These are phyloP conservation scores for Kalaharituber pfeilii DNA, from an alignment of 2,329 filamentous ascomycete species.

Conservation along the genomic window DNA sequence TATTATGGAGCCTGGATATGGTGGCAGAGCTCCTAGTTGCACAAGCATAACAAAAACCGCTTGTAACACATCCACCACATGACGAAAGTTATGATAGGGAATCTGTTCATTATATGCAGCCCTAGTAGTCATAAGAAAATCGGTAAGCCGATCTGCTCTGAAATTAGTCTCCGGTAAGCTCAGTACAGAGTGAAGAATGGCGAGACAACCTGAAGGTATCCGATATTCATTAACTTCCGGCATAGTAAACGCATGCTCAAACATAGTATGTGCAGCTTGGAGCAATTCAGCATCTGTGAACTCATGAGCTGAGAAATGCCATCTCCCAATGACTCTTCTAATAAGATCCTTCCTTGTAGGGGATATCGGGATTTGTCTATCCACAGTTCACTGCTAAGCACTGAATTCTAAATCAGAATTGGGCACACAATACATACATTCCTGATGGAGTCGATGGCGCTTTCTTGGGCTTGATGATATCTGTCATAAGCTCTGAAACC, in stretches of 20 bases:
- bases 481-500: slow-evolving; percentile 74
- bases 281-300: slow-evolving; percentile 83
- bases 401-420: slow-evolving; percentile 1
- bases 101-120: slow-evolving; percentile 94
- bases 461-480: slow-evolving; percentile 59
- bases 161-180: slow-evolving; percentile 27
- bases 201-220: slow-evolving; percentile 49
- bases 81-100: slow-evolving; percentile 94
- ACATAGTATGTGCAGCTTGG: slow-evolving; percentile 69
- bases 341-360: slow-evolving; percentile 48
- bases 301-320: slow-evolving; percentile 79
- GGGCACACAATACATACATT: slow-evolving; percentile 32
- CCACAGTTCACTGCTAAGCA: slow-evolving; percentile 6
- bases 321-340: slow-evolving; percentile 52
- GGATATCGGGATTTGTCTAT: slow-evolving; percentile 48
- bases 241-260: slow-evolving; percentile 70
- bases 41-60: slow-evolving; percentile 83
- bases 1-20: slow-evolving; percentile 31
- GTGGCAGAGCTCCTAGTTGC: slow-evolving; percentile 55
- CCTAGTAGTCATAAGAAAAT: slow-evolving; percentile 73
- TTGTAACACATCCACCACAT: slow-evolving; percentile 90
- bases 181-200: not conserved
- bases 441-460: slow-evolving; percentile 43
- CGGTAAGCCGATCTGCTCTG: slow-evolving; percentile 54
- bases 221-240: slow-evolving; percentile 67